A percentile compares a stretch with the other conserved stretches of the same genome.
These are phyloP conservation scores for Fusarium sp. DNA, from an alignment of 2,329 filamentous ascomycete species.

Conservation along the genomic window DNA sequence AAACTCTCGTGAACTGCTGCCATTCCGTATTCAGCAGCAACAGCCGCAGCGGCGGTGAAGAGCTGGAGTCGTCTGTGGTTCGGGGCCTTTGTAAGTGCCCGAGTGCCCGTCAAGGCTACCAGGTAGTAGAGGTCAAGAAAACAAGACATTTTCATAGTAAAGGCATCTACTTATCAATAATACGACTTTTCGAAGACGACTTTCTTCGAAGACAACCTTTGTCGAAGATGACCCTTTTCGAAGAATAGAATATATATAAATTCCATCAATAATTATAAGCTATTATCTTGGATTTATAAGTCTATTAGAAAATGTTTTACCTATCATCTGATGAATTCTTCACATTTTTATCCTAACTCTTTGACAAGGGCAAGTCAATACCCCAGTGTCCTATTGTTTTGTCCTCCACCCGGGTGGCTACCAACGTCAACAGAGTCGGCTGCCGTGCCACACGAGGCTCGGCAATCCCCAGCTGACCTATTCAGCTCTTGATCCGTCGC, in stretches of 20 bases:
- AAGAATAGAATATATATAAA: neutral
- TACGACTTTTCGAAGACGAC: neutral
- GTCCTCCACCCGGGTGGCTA: neutral
- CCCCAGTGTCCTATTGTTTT: neutral
- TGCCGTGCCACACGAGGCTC: neutral
- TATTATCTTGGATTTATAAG: neutral
- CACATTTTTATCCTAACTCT: neutral
- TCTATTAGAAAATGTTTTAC: neutral
- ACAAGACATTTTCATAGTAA: neutral
- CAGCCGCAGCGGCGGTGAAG: neutral
- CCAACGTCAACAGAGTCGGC: neutral
- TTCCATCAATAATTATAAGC: neutral
- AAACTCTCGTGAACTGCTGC: neutral
- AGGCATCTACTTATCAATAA: neutral
- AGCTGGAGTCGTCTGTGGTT: neutral
- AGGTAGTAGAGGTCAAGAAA: neutral
- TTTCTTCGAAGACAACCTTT: too few relatives aligned
- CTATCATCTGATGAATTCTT: neutral
- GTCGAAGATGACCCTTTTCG: too few relatives aligned
- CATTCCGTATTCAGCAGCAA: slow-evolving; percentile 2
- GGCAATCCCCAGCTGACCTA: neutral
- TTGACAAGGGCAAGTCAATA: neutral
- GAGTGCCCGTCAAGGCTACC: neutral
- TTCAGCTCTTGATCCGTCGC: neutral
- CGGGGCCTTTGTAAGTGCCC: neutral